Evolutionary conservation across 371 early-diverging fungal species (phyloP), one percentile per base, ranked within the genome.

Genomic region (Mortierella sp.): DNA sequence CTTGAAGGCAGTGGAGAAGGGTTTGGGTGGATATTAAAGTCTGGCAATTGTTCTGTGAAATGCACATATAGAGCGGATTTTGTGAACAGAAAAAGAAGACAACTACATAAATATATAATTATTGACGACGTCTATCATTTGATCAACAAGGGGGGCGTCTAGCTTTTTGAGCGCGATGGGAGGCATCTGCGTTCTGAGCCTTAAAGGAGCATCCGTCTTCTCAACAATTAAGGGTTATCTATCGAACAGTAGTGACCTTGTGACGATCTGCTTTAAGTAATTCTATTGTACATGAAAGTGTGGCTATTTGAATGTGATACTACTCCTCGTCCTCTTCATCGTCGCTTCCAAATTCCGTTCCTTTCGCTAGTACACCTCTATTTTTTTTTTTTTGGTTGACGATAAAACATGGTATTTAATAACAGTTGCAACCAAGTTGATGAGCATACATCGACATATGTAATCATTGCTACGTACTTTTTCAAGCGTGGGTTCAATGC

Each of bases 331-430:
- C 75, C 10, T 72, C 79, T 22, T 79, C 80, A 18, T 71, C 72
- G 28, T 79, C 81, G 39, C 76, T 73, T 24, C 66, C 81, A 51
- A 81, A 81, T 58, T 75, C 81, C 22, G 81, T 81, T n/a, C 81
- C 81, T 62, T 76, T 72, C 30, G 76, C 81, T 1, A 72, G 45
- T 12, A 54, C 62, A 9, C 61, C 75, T 24, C 81, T 81, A 67
- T n/a, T 24, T 62, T 47, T 32, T n/a, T 24, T 62, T 47, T 32
- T 35, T 35, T 35, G 28, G 59, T 59, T 18, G n/a, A 49, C 18
- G n/a, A 49, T 32, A 57, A 57, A 51, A 28, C 55, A 54, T 57
- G 26, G 24, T 28, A 57, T 57, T 57, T 30, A 30, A 49, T 49
- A 49, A 49, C 58, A 18, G 22, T 35, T 6, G 35, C 6, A 18